A percentile compares a stretch with the other conserved stretches of the same genome.
Evolutionary conservation across 345 rosid species (phyloP).

Genomic region (Brassica incana): DNA sequence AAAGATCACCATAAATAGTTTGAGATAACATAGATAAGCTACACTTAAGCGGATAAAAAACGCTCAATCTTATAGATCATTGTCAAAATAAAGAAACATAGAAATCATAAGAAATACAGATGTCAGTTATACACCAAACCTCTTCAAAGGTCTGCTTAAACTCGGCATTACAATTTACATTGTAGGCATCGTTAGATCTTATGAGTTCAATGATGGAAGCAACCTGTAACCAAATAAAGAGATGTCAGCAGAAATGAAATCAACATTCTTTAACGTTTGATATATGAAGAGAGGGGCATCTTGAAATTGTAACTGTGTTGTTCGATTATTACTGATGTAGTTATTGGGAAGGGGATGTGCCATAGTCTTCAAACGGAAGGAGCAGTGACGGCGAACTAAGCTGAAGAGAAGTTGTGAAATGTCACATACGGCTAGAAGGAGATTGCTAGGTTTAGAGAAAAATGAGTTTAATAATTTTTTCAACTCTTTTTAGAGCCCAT

Average conservation of each 20-base stretch:
- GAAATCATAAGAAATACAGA: background rate
- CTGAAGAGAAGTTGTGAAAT: background rate
- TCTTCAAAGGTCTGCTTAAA: too few relatives aligned
- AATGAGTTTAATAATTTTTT: too few relatives aligned
- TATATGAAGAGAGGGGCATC: background rate
- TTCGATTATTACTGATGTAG: background rate
- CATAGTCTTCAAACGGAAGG: background rate
- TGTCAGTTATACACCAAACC: background rate
- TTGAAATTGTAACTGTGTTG: background rate
- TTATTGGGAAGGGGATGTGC: background rate
- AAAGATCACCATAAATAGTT: background rate
- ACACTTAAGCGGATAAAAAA: background rate
- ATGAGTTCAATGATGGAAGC: too few relatives aligned
- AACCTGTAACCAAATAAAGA: too few relatives aligned
- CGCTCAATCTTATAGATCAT: too few relatives aligned
- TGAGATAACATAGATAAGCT: background rate
- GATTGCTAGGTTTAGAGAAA: too few relatives aligned
- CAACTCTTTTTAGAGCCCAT: too few relatives aligned
- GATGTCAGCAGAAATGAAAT: too few relatives aligned
- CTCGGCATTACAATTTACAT: too few relatives aligned
- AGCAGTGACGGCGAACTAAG: background rate
- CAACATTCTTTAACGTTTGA: too few relatives aligned
- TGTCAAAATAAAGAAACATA: too few relatives aligned
- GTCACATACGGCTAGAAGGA: background rate
- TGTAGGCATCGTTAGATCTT: too few relatives aligned